phyloP scores from a whole-genome alignment of 179 eudicot species.

The Heliamphora pulchella region DNA sequence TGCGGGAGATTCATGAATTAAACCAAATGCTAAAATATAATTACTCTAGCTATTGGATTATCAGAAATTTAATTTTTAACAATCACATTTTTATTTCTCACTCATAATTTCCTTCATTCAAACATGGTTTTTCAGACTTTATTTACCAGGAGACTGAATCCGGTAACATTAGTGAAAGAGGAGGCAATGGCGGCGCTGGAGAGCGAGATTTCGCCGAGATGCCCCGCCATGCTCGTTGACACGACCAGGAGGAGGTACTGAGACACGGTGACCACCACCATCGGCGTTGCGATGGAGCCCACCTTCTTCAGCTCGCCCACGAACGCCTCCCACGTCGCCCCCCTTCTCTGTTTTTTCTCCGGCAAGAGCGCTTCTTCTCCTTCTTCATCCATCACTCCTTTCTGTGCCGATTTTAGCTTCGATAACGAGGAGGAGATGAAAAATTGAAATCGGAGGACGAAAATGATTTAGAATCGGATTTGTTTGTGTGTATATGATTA shows the following conservation, averaged over 20 bases:
- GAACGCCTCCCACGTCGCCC: conserved; percentile 16
- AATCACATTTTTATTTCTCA: no score
- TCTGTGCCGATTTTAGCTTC: background rate
- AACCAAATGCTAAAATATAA: no score
- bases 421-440: background rate
- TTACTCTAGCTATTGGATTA: no score
- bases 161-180: conserved; percentile 43
- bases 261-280: conserved; percentile 38
- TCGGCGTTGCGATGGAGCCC: conserved; percentile 37
- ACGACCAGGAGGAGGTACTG: conserved; percentile 32
- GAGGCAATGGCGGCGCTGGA: conserved; percentile 48
- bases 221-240: conserved; percentile 49
- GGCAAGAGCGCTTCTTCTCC: conserved; percentile 17
- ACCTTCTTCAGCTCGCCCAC: conserved; percentile 35
- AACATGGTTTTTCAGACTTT: no score
- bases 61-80: no score
- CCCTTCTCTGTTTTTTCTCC: background rate
- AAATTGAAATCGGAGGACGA: no score
- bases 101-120: no score
- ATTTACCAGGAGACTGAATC: conserved; percentile 41
- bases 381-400: conserved; percentile 21
- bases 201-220: conserved; percentile 44
- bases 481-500: no score
- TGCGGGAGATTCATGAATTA: no score
- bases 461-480: no score